A percentile compares a stretch with the other conserved stretches of the same genome.
Conservation (phyloP, 2,329 filamentous ascomycete species). For the Colletotrichum paranaense region DNA sequence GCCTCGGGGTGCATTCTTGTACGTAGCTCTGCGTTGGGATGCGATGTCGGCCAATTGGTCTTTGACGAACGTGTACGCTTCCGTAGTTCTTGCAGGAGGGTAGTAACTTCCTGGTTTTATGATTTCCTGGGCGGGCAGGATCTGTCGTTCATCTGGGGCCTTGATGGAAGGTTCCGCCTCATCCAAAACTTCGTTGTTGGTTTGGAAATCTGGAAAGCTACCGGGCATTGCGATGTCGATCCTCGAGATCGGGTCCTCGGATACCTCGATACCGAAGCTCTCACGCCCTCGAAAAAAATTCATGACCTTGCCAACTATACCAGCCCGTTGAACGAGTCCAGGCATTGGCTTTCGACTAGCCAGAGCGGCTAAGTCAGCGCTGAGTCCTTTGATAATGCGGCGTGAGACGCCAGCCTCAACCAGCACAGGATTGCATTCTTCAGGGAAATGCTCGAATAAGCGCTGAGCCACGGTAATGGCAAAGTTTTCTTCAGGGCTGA, state of each 20-base stretch:
- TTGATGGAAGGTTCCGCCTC: background rate
- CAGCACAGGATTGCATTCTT: slow-evolving; percentile 10
- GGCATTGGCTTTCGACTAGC: slow-evolving; percentile 20
- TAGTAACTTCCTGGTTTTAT: background rate
- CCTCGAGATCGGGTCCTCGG: background rate
- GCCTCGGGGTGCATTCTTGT: background rate
- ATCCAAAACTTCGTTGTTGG: background rate
- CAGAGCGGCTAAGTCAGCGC: slow-evolving; percentile 27
- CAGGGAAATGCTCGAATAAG: slow-evolving; percentile 21
- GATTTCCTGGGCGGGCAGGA: background rate
- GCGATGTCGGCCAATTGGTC: slow-evolving; percentile 28
- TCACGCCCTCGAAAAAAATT: slow-evolving; percentile 27
- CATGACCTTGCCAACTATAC: slow-evolving; percentile 31
- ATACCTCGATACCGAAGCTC: slow-evolving; percentile 17
- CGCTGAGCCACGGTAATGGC: slow-evolving; percentile 5
- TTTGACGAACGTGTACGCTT: slow-evolving; percentile 23
- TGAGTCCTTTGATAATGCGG: slow-evolving; percentile 19
- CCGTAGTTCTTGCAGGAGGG: slow-evolving; percentile 16
- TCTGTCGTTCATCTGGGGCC: background rate
- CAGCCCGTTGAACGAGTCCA: slow-evolving; percentile 24
- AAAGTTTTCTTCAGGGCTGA: slow-evolving; percentile 16
- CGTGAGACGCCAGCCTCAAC: slow-evolving; percentile 12
- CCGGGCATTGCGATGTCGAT: slow-evolving; percentile 23
- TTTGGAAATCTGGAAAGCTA: slow-evolving; percentile 20
- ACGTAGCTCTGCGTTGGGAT: background rate